These are phyloP conservation scores for Boletus tylopilopsis DNA, from an alignment of 768 basidiomycete species.

Conservation along the genomic window DNA sequence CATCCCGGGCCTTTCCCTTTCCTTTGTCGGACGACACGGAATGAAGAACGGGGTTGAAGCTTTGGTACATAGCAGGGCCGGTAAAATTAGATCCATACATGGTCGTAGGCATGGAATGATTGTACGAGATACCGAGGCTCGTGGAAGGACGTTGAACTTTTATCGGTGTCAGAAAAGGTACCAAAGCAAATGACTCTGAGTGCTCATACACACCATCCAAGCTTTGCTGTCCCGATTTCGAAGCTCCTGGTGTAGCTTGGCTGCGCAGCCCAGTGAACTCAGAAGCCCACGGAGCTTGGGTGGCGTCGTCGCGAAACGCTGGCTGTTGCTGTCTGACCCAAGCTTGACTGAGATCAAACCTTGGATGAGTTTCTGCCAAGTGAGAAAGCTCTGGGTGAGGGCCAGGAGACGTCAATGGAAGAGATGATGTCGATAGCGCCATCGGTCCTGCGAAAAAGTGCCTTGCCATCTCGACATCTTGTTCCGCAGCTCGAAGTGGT, in stretches of 20 bases:
- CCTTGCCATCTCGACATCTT: constrained; percentile 69
- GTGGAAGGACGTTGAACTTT: constrained; percentile 39
- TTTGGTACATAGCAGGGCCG: constrained; percentile 33
- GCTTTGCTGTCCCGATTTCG: constrained; percentile 27
- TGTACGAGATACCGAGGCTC: constrained; percentile 34
- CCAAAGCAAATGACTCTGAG: neutral
- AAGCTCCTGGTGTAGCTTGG: constrained; percentile 19
- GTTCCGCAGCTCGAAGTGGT: constrained; percentile 47
- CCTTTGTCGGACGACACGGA: constrained; percentile 42
- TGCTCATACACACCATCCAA: constrained; percentile 18
- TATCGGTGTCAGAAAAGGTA: constrained; percentile 3
- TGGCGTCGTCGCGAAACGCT: constrained; percentile 32
- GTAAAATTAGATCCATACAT: constrained; percentile 35
- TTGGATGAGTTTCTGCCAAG: constrained; percentile 20
- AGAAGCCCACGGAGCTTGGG: constrained; percentile 47
- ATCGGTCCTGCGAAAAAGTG: constrained; percentile 67
- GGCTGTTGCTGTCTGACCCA: constrained; percentile 47
- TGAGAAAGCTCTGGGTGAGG: constrained; percentile 32
- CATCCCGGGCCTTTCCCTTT: constrained; percentile 77
- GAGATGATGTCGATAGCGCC: constrained; percentile 32
- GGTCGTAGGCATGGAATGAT: constrained; percentile 29
- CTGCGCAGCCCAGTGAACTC: constrained; percentile 46
- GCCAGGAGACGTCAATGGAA: constrained; percentile 31
- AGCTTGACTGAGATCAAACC: constrained; percentile 42
- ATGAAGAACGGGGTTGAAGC: constrained; percentile 21